Percentiles rank a stretch among this genome's conserved stretches.
phyloP scores from a whole-genome alignment of 371 early-diverging fungal genomes.

The Apophysomyces sp. region DNA sequence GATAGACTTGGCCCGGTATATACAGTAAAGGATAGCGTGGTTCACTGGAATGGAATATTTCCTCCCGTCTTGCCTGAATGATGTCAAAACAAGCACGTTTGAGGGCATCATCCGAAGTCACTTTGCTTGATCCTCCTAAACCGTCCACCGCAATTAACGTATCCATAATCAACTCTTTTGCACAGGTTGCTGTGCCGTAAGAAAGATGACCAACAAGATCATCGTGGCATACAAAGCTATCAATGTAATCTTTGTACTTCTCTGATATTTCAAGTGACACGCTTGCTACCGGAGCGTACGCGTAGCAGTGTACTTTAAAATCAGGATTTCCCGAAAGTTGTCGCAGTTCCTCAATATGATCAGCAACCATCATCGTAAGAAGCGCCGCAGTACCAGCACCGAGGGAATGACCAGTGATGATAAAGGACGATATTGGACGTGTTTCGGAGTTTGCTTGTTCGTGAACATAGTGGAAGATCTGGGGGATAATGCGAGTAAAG shows the following conservation, averaged over 20 bases:
- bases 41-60: constrained; percentile 38
- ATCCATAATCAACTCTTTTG: constrained; percentile 51
- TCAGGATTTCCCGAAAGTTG: constrained; percentile 42
- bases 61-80: constrained; percentile 39
- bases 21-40: constrained; percentile 46
- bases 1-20: constrained; percentile 45
- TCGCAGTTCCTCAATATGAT: constrained; percentile 60
- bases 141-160: constrained; percentile 44
- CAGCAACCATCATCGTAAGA: constrained; percentile 76
- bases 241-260: constrained; percentile 63
- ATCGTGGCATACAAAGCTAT: constrained; percentile 74
- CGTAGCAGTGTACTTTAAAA: constrained; percentile 47
- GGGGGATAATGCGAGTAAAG: constrained; percentile 66
- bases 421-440: constrained; percentile 23
- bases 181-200: constrained; percentile 66
- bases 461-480: constrained; percentile 48
- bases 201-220: constrained; percentile 77
- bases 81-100: constrained; percentile 44
- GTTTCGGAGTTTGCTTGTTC: constrained; percentile 19
- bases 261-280: constrained; percentile 71
- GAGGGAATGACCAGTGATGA: constrained; percentile 73
- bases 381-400: constrained; percentile 81
- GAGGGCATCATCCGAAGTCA: constrained; percentile 26
- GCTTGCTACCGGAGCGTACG: constrained; percentile 60
- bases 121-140: constrained; percentile 41